Conservation (phyloP, 257 asterid genomes). For the Solanum ahanhuiri region DNA sequence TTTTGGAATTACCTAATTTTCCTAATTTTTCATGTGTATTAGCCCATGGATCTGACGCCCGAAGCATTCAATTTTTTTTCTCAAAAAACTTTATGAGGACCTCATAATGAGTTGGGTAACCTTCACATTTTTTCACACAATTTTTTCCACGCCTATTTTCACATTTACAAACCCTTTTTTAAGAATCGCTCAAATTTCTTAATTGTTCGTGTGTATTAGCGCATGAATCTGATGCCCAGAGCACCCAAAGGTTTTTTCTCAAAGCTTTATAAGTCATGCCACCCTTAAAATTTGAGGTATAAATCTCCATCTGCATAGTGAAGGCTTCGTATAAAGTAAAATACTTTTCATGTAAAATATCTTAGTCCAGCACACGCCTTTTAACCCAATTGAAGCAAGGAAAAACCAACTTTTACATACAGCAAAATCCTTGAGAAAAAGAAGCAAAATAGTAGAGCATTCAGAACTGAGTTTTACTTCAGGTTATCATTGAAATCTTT, state of each 20-base stretch:
- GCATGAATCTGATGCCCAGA: fast-evolving
- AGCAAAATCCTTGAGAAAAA: not conserved
- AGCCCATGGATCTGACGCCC: fast-evolving
- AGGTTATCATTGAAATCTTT: not conserved
- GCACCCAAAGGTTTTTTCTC: not conserved
- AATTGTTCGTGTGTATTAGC: fast-evolving
- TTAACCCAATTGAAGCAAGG: not conserved
- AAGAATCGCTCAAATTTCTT: fast-evolving
- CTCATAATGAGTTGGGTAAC: not conserved
- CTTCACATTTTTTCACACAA: not conserved
- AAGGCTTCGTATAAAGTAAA: not conserved
- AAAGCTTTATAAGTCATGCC: not conserved
- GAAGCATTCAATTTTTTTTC: too few species aligned
- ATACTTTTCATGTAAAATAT: not conserved
- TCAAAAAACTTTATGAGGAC: too few species aligned
- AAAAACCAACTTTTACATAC: not conserved
- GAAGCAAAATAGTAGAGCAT: not conserved
- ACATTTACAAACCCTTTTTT: fast-evolving
- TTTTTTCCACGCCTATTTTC: too few species aligned
- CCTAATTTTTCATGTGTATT: too few species aligned
- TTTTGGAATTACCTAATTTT: too few species aligned
- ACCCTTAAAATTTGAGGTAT: not conserved
- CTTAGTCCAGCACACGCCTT: not conserved
- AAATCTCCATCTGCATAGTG: not conserved
- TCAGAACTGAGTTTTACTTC: not conserved